Base-by-base conservation (phyloP, 2,329 filamentous ascomycete genomes). In the Fusarium palustre region DNA sequence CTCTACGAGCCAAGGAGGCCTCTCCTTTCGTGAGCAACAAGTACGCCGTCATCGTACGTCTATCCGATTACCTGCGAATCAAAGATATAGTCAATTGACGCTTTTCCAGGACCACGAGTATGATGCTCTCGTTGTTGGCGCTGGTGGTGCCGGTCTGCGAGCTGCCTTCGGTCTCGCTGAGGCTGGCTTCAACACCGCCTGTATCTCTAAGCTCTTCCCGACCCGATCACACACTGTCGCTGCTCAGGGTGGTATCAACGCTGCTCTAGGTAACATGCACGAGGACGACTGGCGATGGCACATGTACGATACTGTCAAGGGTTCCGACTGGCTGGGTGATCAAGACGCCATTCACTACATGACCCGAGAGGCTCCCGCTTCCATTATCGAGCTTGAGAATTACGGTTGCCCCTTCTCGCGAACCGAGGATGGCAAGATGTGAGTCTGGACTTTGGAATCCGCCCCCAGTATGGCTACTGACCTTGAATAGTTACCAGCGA, bases 261-360 rank as follows among this genome's bases (percentile, higher is more conserved):
- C 92, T 59, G 92, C 92, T 53, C 86, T 96, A 59, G 92, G 92
- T 78, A 97, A 97, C 85, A 97, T 97, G 94, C 94, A 97, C 87
- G 89, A 95, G 85, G 94, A 97, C 78, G 94, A 97, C 84, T 97
- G 94, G 94, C 90, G 94, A 86, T 97, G 94, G 94, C 94, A 97
- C 84, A 97, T 97, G 94, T 97, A 97, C 86, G 94, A 97, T 81
- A 97, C 94, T 43, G 94, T 97, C 79, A 97, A 97, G 87, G 94
- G 94, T 72, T 97, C 93, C 72, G 94, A 97, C 86, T 97, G 94
- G 94, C 89, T 97, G 53, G 94, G 94, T 81, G 94, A 97, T 82
- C 94, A 97, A 83, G 94, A 97, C 80, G 94, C 94, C 71, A 97
- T 97, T 79, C 94, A 97, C 84, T 97, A 97, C 86, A 97, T 97